Base-by-base conservation (phyloP, 768 basidiomycete species). In the Termitomyces heimii region DNA sequence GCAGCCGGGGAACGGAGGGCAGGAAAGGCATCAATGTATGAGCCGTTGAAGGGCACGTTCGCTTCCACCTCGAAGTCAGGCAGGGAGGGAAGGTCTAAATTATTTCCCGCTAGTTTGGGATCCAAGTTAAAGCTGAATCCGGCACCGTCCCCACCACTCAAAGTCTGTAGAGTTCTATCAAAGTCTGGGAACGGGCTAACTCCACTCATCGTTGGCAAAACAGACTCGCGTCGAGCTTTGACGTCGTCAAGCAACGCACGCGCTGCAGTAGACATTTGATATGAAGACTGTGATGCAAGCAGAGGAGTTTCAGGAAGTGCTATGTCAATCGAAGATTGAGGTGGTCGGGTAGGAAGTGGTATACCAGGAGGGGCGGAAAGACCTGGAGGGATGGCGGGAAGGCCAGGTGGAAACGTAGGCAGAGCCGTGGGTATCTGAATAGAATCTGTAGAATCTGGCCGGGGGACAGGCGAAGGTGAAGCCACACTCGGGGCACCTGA, bases 111-210 rank as follows among this genome's bases (percentile, higher is more conserved):
- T 28, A 92, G 74, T 62, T 85, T 89, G 28, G 88, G 88, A 69
- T 92, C 92, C 44, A 94, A 73, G 70, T 86, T 93, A 73, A 95
- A 94, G 68, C 86, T 92, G 74, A 94, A 94, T 9, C 88, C 84
- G 32, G 82, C 82, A 31, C 73, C 80, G 61, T 87, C 87, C 43
- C 77, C 83, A 8, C 79, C 81, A 51, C 81, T 83, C 43, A 94
- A 75, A 48, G 82, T 84, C 66, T 88, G 84, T 45, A 94, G 75
- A 20, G 89, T 92, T 31, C 89, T 83, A 68, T 94, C 92, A 62
- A 95, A 85, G 61, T 95, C 93, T 10, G 93, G 94, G 80, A 95
- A 95, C 12, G 90, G 83, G 68, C 79, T 91, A 34, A 74, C 70
- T 46, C 72, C 70, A 40, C 73, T 68, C 8, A 75, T 65, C 12